Evolutionary conservation across 345 rosid genomes (phyloP).

Genomic region (Streptanthus diversifolius): DNA sequence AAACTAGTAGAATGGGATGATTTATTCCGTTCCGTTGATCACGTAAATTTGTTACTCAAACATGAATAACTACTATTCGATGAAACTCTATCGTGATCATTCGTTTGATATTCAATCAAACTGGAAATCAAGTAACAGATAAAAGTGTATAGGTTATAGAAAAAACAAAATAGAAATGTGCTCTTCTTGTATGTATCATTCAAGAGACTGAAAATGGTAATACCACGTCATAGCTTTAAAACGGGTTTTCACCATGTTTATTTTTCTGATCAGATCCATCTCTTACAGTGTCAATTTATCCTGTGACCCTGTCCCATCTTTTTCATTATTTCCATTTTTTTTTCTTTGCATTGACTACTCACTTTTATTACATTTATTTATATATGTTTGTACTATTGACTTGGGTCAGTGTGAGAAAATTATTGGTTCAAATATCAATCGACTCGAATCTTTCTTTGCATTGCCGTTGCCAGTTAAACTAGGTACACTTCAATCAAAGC

Average conservation of each 20-base stretch:
- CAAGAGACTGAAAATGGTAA: neutral
- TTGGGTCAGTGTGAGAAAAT: neutral
- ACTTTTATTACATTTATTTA: too few species aligned
- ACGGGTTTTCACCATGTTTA: neutral
- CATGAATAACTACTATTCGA: neutral
- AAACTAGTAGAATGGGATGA: neutral
- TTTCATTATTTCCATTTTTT: neutral
- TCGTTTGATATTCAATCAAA: neutral
- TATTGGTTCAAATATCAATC: neutral
- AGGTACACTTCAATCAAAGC: too few species aligned
- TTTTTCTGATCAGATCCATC: neutral
- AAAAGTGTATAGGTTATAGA: neutral
- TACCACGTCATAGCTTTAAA: neutral
- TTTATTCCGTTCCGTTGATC: neutral
- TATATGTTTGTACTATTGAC: too few species aligned
- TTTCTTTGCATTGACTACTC: too few species aligned
- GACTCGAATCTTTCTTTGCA: neutral
- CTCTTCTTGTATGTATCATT: neutral
- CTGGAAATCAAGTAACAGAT: neutral
- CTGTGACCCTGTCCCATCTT: neutral
- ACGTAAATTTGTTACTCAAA: neutral
- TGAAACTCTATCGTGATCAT: neutral
- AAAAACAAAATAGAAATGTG: neutral
- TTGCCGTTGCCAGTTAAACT: neutral
- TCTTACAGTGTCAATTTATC: neutral